Evolutionary conservation across 345 rosid genomes (phyloP).

Genomic region (Adansonia digitata): DNA sequence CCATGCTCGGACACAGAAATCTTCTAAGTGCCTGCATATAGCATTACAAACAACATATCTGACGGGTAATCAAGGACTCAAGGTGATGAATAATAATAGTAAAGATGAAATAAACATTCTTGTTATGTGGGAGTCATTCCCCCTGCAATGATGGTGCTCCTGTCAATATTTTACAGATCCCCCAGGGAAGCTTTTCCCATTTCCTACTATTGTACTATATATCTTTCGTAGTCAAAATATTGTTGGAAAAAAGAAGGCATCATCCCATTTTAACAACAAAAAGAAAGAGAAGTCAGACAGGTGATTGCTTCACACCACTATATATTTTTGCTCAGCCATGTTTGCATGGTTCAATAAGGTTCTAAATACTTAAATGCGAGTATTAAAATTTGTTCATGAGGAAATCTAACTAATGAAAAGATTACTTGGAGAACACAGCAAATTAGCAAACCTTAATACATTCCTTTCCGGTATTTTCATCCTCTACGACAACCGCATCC

Average conservation of each 20-base stretch:
- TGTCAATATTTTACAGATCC: not conserved
- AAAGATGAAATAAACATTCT: not conserved
- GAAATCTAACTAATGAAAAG: not conserved
- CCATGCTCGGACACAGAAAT: not conserved
- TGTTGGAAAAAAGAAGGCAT: not conserved
- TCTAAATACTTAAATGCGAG: not conserved
- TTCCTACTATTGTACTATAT: not conserved
- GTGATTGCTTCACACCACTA: not conserved
- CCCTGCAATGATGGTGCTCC: not conserved
- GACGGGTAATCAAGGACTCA: not conserved
- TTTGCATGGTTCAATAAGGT: not conserved
- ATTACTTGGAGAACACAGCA: conserved; percentile 1
- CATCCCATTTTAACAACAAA: not conserved
- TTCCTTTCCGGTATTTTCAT: conserved; percentile 92
- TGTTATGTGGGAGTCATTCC: not conserved
- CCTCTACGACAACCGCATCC: conserved; percentile 98
- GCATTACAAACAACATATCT: not conserved
- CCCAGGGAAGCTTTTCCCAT: not conserved
- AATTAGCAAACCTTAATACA: conserved; percentile 74
- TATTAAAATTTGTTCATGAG: not conserved
- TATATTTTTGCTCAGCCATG: not conserved
- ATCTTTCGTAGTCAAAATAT: not conserved
- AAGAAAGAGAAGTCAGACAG: not conserved
- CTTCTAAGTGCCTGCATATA: not conserved
- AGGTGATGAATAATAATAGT: not conserved